Conservation (phyloP, 306 rosid genomes). For the Cucurbita moschata region DNA sequence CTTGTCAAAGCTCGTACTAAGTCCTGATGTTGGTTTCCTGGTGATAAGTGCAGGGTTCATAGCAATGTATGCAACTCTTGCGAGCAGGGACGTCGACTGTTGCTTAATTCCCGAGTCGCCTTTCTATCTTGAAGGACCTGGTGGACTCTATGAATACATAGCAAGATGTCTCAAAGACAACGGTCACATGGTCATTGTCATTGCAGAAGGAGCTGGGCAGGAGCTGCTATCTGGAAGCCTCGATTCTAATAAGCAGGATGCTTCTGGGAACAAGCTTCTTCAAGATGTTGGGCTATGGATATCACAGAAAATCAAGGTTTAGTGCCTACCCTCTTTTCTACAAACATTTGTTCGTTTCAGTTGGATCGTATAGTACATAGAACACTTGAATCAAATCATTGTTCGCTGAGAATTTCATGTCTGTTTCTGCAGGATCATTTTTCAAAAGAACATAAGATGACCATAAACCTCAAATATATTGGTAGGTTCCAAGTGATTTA, state of each 20-base stretch:
- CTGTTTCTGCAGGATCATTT: conserved; percentile 61
- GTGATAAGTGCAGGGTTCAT: conserved; percentile 50
- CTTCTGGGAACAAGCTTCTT: conserved; percentile 90
- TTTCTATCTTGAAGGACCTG: conserved; percentile 82
- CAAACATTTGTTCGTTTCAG: neutral
- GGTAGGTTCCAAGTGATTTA: conserved; percentile 30
- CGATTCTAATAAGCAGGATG: conserved; percentile 39
- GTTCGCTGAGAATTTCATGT: neutral
- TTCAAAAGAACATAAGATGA: conserved; percentile 23
- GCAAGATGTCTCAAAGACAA: conserved; percentile 61
- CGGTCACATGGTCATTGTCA: conserved; percentile 91
- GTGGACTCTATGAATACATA: conserved; percentile 73
- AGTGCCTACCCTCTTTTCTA: neutral
- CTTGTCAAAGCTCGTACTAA: neutral
- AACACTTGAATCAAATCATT: neutral
- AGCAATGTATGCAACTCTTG: conserved; percentile 94
- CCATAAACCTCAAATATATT: conserved; percentile 75
- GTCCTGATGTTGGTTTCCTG: neutral
- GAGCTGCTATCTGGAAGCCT: conserved; percentile 55
- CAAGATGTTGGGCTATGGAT: conserved; percentile 87
- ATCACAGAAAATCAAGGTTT: conserved; percentile 67
- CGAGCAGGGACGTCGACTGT: conserved; percentile 92
- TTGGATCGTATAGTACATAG: neutral
- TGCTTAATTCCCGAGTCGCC: conserved; percentile 97
- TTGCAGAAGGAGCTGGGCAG: conserved; percentile 99